Evolutionary conservation across 2,329 filamentous ascomycete species (phyloP).

Genomic region (Cladosporium sp.): DNA sequence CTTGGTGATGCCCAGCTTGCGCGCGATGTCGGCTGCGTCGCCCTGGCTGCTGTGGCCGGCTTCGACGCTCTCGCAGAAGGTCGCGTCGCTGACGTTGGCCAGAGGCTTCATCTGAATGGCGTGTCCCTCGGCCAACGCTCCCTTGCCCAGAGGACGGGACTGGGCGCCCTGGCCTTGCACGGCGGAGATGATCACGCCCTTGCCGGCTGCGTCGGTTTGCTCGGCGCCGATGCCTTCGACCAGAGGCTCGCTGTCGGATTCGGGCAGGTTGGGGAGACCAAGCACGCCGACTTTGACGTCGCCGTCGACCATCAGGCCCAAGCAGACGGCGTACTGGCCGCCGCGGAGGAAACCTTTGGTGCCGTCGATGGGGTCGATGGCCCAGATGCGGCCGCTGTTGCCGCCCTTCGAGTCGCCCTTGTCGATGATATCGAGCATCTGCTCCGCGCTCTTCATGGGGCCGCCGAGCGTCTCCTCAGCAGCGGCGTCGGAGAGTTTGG

Average conservation of each 20-base stretch:
- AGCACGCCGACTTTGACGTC: conserved; percentile 92
- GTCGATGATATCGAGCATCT: conserved; percentile 58
- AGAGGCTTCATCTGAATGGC: conserved; percentile 76
- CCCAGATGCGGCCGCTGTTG: conserved; percentile 77
- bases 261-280: conserved; percentile 89
- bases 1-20: conserved; percentile 78
- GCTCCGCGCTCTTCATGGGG: conserved; percentile 60
- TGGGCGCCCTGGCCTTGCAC: conserved; percentile 73
- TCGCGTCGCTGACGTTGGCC: conserved; percentile 69
- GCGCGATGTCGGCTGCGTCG: conserved; percentile 80
- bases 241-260: conserved; percentile 71
- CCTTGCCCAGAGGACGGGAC: conserved; percentile 66
- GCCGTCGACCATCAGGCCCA: conserved; percentile 87
- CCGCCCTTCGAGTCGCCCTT: conserved; percentile 66
- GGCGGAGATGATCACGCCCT: conserved; percentile 84
- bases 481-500: conserved; percentile 62
- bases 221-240: conserved; percentile 69
- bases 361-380: conserved; percentile 94
- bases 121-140: conserved; percentile 52
- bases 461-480: conserved; percentile 68
- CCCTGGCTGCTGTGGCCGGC: conserved; percentile 85
- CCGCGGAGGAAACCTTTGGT: conserved; percentile 96
- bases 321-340: conserved; percentile 93
- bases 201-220: conserved; percentile 67
- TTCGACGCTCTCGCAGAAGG: conserved; percentile 96